A percentile compares a stretch with the other conserved stretches of the same genome.
Conservation (phyloP, 2,329 filamentous ascomycete species). For the Westerdykella ornata region DNA sequence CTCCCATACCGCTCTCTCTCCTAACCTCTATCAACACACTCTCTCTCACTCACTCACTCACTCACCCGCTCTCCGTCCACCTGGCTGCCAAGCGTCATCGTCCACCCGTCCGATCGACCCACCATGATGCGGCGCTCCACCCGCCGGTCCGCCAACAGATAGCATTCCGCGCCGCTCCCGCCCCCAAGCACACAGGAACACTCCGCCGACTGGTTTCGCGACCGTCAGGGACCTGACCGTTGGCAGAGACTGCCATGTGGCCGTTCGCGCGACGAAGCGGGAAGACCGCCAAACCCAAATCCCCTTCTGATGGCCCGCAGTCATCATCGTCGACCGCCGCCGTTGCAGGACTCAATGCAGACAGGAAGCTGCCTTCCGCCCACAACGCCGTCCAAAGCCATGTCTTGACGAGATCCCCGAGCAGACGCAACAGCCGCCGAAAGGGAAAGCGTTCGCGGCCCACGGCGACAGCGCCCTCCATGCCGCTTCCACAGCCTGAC, state of each 20-base stretch:
- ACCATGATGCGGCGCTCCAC: constrained; percentile 8
- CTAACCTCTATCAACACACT: not conserved
- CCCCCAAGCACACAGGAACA: constrained; percentile 2
- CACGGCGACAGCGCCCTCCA: constrained; percentile 14
- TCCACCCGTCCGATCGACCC: constrained; percentile 1
- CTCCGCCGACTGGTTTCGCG: not conserved
- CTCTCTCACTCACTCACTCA: not conserved
- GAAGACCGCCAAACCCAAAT: constrained; percentile 51
- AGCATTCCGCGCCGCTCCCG: constrained; percentile 11
- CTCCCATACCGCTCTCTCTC: not conserved
- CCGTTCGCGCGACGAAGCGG: constrained; percentile 70
- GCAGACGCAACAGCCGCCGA: constrained; percentile 26
- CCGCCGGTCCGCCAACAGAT: constrained; percentile 9
- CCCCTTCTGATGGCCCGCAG: constrained; percentile 9
- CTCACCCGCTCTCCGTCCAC: not conserved
- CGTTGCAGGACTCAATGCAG: constrained; percentile 37
- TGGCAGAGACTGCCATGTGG: constrained; percentile 50
- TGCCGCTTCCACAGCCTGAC: constrained; percentile 16
- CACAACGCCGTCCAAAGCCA: constrained; percentile 17
- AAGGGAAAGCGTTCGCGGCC: constrained; percentile 29
- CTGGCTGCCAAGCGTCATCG: not conserved
- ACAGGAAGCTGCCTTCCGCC: constrained; percentile 39
- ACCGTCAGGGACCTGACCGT: constrained; percentile 1
- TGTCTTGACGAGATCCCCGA: constrained; percentile 20
- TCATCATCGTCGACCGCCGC: constrained; percentile 34